Conservation (phyloP, 2,329 filamentous ascomycete genomes). For the Penicillium rolfsii region DNA sequence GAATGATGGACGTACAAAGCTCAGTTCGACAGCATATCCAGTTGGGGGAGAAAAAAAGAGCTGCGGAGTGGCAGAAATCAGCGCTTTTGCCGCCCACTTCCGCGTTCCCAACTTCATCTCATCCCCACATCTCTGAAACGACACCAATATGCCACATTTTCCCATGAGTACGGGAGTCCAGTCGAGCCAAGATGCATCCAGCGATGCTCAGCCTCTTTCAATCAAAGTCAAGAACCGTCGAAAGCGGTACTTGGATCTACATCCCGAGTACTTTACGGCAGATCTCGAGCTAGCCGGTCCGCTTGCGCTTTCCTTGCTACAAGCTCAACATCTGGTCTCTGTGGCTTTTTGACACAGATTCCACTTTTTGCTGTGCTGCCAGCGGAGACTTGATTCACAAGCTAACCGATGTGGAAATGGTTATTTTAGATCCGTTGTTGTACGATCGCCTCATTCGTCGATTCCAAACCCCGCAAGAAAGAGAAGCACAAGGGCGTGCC, state of each 20-base stretch:
- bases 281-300: slow-evolving; percentile 65
- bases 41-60: slow-evolving; percentile 16
- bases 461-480: slow-evolving; percentile 73
- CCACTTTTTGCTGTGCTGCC: slow-evolving; percentile 19
- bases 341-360: slow-evolving; percentile 1
- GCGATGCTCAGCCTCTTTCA: slow-evolving; percentile 35
- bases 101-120: slow-evolving; percentile 29
- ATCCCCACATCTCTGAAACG: slow-evolving; percentile 19
- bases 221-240: slow-evolving; percentile 73
- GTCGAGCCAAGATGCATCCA: slow-evolving; percentile 16
- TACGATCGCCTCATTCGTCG: slow-evolving; percentile 80
- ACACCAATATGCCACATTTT: slow-evolving; percentile 41
- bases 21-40: slow-evolving; percentile 23
- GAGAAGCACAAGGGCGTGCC: slow-evolving; percentile 69
- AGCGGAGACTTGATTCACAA: slow-evolving; percentile 15
- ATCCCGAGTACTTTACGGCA: slow-evolving; percentile 72
- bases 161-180: slow-evolving; percentile 38
- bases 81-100: slow-evolving; percentile 36
- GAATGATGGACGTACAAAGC: slow-evolving; percentile 22
- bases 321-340: slow-evolving; percentile 16
- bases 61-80: slow-evolving; percentile 24
- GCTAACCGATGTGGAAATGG: slow-evolving; percentile 32
- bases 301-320: slow-evolving; percentile 38
- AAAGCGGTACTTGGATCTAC: slow-evolving; percentile 71
- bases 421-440: slow-evolving; percentile 69